Conservation (phyloP, 305 asterid species). For the Solanum hybrid region DNA sequence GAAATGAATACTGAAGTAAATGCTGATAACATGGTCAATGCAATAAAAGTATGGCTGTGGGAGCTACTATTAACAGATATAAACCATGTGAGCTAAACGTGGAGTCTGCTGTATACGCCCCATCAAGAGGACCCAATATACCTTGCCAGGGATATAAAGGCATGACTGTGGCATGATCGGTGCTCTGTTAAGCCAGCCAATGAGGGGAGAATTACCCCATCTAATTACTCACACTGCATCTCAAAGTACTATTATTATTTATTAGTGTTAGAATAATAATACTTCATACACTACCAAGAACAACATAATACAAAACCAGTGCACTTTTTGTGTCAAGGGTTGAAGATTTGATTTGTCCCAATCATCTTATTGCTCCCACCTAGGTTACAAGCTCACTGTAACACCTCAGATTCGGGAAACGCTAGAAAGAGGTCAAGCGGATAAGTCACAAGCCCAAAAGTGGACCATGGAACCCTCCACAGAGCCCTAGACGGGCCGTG, state of each 20-base stretch:
- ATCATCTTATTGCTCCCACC: background rate
- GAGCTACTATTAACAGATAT: no score
- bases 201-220: background rate
- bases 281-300: background rate
- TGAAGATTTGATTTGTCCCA: background rate
- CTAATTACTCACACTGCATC: background rate
- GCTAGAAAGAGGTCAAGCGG: no score
- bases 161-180: no score
- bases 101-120: background rate
- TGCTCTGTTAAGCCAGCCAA: no score
- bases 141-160: no score
- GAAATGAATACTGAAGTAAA: background rate
- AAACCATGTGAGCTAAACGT: background rate
- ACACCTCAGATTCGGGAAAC: no score
- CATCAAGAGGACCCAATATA: background rate
- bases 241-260: no score
- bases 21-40: background rate
- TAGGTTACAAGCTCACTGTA: background rate
- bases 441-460: no score
- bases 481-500: no score
- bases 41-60: background rate
- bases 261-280: no score
- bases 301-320: background rate
- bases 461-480: no score
- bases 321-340: background rate